phyloP scores from a whole-genome alignment of 495 filamentous ascomycete genomes.

The Parachaetomium inaequale region DNA sequence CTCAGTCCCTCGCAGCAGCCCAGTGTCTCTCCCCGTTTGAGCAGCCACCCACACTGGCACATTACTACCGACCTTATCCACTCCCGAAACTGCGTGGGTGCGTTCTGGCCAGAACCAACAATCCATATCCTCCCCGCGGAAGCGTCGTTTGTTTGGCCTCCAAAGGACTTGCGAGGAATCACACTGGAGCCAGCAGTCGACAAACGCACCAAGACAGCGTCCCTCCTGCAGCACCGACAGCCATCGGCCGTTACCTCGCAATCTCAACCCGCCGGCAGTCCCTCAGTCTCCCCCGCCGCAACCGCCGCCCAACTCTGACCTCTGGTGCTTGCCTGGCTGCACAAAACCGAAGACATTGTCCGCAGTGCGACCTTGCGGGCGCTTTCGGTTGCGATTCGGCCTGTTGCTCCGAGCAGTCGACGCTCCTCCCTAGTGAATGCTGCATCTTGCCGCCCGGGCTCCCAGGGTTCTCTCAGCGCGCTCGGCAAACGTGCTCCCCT shows the following conservation, averaged over 20 bases:
- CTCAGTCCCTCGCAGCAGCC: neutral
- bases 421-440: constrained; percentile 12
- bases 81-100: neutral
- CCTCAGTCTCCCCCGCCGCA: neutral
- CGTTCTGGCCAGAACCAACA: neutral
- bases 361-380: constrained; percentile 26
- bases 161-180: neutral
- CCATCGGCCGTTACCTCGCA: constrained; percentile 7
- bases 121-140: neutral
- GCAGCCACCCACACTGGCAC: neutral
- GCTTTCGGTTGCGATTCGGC: constrained; percentile 18
- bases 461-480: neutral
- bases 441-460: constrained; percentile 19
- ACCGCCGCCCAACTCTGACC: constrained; percentile 12
- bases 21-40: neutral
- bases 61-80: neutral
- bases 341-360: constrained; percentile 31
- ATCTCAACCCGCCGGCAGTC: constrained; percentile 1
- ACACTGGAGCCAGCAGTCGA: neutral
- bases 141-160: neutral
- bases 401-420: constrained; percentile 12
- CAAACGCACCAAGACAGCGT: neutral
- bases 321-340: constrained; percentile 20
- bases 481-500: neutral
- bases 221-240: constrained; percentile 1